Conservation (phyloP, 495 filamentous ascomycete genomes). For the Lophiostoma macrostomum region DNA sequence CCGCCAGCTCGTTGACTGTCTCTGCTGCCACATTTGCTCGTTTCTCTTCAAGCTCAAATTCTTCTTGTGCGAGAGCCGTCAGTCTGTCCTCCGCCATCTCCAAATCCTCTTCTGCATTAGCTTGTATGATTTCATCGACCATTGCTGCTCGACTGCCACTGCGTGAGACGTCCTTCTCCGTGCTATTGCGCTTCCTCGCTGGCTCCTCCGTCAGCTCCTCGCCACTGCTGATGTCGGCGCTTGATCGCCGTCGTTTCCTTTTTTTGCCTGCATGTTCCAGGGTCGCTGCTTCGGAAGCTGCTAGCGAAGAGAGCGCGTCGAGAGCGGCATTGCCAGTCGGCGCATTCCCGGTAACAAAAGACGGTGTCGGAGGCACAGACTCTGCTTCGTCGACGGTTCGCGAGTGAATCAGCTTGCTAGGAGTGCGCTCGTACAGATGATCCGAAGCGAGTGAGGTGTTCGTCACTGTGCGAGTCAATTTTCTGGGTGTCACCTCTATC, state of each 20-base stretch:
- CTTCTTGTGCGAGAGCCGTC: conserved; percentile 18
- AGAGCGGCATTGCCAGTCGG: neutral
- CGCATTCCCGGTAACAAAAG: neutral
- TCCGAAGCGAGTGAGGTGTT: conserved; percentile 28
- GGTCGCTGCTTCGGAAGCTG: conserved; percentile 24
- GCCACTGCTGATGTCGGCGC: conserved; percentile 27
- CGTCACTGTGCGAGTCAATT: conserved; percentile 40
- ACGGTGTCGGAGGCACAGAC: conserved; percentile 21
- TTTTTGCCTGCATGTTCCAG: conserved; percentile 41
- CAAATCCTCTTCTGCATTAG: conserved; percentile 20
- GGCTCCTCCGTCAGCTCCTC: conserved; percentile 51
- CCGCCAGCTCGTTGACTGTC: conserved; percentile 24
- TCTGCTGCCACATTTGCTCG: conserved; percentile 25
- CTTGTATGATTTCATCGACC: conserved; percentile 20
- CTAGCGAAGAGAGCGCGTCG: conserved; percentile 24
- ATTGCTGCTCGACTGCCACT: conserved; percentile 17
- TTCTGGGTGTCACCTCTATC: conserved; percentile 85
- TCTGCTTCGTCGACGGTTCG: conserved; percentile 23
- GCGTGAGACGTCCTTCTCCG: conserved; percentile 34
- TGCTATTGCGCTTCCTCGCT: conserved; percentile 56
- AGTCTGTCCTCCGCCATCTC: conserved; percentile 23
- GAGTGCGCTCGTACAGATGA: conserved; percentile 35
- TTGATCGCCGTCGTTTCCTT: conserved; percentile 49
- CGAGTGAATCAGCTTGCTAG: conserved; percentile 37
- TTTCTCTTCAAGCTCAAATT: conserved; percentile 26